Base-by-base conservation (phyloP, 2,329 filamentous ascomycete genomes). In the Microdochium bolleyi region DNA sequence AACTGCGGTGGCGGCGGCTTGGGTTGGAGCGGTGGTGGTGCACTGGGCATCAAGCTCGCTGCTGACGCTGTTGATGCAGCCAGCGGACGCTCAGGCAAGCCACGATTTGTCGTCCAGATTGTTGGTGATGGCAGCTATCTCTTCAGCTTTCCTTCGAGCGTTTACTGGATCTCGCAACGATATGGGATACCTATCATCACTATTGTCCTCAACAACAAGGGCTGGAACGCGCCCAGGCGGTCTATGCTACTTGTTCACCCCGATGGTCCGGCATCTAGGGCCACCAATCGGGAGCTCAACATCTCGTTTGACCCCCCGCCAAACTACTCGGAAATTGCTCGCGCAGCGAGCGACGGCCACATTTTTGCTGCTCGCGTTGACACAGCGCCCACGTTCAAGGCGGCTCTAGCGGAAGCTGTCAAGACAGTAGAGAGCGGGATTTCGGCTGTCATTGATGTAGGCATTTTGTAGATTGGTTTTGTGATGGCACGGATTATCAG, bases 1-100 rank as follows among this genome's bases (percentile, higher is more conserved):
- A 92, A 91, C 65, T 92, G 88, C 63, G 88, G 88, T 1, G 88
- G 86, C 1, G 88, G 87, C 14, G 89, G 89, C 2, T 80, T 92
- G 0, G 88, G 88, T 2, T 92, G 88, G 88, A 88, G 83, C 11
- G 88, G 88, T 14, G 88, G 89, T 14, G 88, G 74, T 51, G 85
- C 86, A 0, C 67, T 92, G 2, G 89, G 88, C 2, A 84, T 92
- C 62, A 91, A 92, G 64, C 77, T 92, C 8, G 89, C 87, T 0
- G 75, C 76, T 0, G 78, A 58, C 14, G 60, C 85, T 50, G 66
- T 67, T 2, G 67, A 76, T 55, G 70, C 76, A 34, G 74, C 77
- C 8, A 76, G 73, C 0, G 64, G 58, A 1, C 70, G 70, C 46
- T 77, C 7, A 5, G 56, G 53, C 16, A 58, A 58, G 52, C 60